Evolutionary conservation across 768 basidiomycete genomes (phyloP).

Genomic region (Serendipita sp.): DNA sequence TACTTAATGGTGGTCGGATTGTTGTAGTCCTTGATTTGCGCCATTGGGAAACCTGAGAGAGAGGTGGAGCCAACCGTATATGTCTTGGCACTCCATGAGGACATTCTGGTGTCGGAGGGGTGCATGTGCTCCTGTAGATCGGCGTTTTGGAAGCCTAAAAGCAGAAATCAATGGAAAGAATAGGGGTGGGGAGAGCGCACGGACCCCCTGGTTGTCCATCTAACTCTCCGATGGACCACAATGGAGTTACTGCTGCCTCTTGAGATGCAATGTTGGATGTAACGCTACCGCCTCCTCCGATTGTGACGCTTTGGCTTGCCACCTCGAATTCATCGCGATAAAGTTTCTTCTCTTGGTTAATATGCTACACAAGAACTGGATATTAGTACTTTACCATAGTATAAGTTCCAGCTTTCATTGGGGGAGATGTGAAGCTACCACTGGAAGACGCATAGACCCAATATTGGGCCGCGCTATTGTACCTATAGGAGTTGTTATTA

Average conservation of each 20-base stretch:
- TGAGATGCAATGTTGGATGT: background rate
- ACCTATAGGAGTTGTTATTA: background rate
- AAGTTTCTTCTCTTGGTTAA: background rate
- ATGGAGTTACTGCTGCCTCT: background rate
- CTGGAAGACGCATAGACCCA: constrained; percentile 27
- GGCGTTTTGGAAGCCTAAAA: background rate
- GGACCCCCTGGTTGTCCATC: background rate
- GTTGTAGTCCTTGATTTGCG: background rate
- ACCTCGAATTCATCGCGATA: background rate
- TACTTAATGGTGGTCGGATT: background rate
- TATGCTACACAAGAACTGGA: background rate
- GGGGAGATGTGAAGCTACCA: constrained; percentile 27
- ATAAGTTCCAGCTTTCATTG: constrained; percentile 36
- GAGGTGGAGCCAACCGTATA: constrained; percentile 3
- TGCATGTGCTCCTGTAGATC: constrained; percentile 7
- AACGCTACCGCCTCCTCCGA: background rate
- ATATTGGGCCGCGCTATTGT: constrained; percentile 33
- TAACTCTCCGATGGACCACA: constrained; percentile 7
- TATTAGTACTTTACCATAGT: constrained; percentile 20
- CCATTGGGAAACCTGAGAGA: background rate
- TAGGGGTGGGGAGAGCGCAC: constrained; percentile 21
- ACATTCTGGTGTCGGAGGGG: constrained; percentile 7
- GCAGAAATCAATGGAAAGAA: constrained; percentile 27
- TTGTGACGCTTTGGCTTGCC: background rate
- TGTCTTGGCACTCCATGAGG: constrained; percentile 1